Percentiles rank a stretch among this genome's conserved stretches.
Evolutionary conservation across 2,329 filamentous ascomycete species (phyloP).

Genomic region (Epicoccum nigrum): DNA sequence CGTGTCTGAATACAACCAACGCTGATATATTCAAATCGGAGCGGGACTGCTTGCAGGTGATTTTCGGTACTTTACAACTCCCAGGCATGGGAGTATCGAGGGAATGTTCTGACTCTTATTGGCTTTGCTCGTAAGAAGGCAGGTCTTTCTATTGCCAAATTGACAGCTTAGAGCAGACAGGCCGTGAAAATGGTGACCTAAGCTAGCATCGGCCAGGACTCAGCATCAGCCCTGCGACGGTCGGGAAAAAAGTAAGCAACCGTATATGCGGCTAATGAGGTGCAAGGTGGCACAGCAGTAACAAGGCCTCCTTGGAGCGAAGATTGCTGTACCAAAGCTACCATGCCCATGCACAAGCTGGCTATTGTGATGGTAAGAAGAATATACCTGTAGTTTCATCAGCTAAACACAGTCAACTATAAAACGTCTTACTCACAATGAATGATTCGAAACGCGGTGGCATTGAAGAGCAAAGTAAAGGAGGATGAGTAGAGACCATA

Average conservation of each 20-base stretch:
- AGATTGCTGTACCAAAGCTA: conserved; percentile 25
- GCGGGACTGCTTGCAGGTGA: no score
- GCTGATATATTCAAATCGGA: no score
- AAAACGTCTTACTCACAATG: not conserved
- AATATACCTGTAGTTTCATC: conserved; percentile 1
- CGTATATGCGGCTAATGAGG: conserved; percentile 27
- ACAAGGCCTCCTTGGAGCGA: conserved; percentile 22
- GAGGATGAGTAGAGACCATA: not conserved
- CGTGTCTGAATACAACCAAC: no score
- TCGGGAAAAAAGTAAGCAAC: conserved; percentile 26
- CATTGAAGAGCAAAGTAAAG: not conserved
- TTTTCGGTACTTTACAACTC: no score
- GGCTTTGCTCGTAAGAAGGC: no score
- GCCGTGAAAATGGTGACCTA: no score
- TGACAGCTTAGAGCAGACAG: no score
- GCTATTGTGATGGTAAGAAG: conserved; percentile 15
- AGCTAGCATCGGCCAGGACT: not conserved
- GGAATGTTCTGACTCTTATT: no score
- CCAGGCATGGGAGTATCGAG: no score
- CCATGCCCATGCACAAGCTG: conserved; percentile 22
- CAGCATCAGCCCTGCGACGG: not conserved
- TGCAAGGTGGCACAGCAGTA: conserved; percentile 27
- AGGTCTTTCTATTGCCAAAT: no score
- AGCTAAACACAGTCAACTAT: not conserved
- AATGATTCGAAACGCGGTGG: not conserved